phyloP scores from a whole-genome alignment of 441 rosid species.

The Theobroma grandiflorum region DNA sequence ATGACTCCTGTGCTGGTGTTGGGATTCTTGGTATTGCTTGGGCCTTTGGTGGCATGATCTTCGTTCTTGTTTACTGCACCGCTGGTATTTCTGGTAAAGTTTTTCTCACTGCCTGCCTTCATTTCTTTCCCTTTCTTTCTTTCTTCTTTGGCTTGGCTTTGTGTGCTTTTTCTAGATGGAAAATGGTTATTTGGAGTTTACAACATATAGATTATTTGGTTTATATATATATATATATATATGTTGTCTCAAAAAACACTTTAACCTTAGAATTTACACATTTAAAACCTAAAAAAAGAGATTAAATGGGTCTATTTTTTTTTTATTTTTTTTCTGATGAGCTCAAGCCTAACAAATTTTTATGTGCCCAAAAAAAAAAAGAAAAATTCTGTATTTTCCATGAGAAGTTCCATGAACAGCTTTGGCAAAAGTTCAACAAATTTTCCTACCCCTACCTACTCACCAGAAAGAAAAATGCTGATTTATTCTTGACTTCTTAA shows the following conservation, averaged over 20 bases:
- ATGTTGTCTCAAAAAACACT: too few species aligned
- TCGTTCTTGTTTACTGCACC: conserved; percentile 91
- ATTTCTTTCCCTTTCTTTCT: not conserved
- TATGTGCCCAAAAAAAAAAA: not conserved
- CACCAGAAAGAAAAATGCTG: not conserved
- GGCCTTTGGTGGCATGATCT: conserved; percentile 98
- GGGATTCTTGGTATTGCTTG: conserved; percentile 92
- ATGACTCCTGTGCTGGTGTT: conserved; percentile 72
- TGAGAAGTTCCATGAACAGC: not conserved
- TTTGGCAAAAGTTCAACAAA: not conserved
- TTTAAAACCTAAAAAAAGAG: not conserved
- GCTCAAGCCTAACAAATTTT: not conserved
- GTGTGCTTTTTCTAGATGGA: not conserved
- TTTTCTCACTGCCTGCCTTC: too few species aligned
- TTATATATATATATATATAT: too few species aligned
- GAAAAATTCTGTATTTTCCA: not conserved
- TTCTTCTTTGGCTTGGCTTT: not conserved
- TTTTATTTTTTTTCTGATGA: too few species aligned
- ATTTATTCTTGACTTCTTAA: not conserved
- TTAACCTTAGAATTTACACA: too few species aligned
- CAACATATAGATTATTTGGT: too few species aligned
- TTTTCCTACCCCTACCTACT: not conserved
- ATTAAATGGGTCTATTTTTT: too few species aligned
- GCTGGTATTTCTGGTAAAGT: conserved; percentile 87
- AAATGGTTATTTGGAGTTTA: not conserved